Conservation (phyloP, 495 filamentous ascomycete species). For the Mytilinidion resinicola region DNA sequence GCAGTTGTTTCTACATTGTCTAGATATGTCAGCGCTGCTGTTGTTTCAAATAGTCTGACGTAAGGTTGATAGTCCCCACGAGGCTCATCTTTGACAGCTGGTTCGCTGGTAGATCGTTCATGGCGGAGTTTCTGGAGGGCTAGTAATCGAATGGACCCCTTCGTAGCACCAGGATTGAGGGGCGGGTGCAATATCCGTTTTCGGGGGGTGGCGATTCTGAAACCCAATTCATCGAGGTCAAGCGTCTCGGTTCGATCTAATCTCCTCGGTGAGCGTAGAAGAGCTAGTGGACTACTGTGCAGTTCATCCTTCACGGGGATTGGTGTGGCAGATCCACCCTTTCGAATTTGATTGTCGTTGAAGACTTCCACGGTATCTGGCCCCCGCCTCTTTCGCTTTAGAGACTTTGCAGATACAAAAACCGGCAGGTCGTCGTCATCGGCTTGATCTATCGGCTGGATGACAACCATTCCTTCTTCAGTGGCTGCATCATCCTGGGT, state of each 20-base stretch:
- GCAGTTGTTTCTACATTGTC: not conserved
- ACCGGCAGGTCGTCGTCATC: slow-evolving; percentile 28
- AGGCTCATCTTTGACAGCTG: slow-evolving; percentile 15
- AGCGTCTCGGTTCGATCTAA: slow-evolving; percentile 31
- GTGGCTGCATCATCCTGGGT: slow-evolving; percentile 24
- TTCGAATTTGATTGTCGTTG: not conserved
- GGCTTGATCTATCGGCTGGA: not conserved
- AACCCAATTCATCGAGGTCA: slow-evolving; percentile 34
- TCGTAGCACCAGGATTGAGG: too few relatives aligned
- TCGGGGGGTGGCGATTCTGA: slow-evolving; percentile 19
- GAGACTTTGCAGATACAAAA: slow-evolving; percentile 28
- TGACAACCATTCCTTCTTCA: not conserved
- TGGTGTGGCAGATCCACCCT: slow-evolving; percentile 22
- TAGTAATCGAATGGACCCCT: not conserved
- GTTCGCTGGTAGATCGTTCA: slow-evolving; percentile 21
- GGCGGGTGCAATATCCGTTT: not conserved
- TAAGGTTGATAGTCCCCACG: not conserved
- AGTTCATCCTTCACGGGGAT: slow-evolving; percentile 32
- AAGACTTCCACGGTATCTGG: not conserved
- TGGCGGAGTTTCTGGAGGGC: slow-evolving; percentile 5
- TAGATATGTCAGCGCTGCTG: not conserved
- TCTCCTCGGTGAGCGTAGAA: not conserved
- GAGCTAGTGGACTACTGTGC: slow-evolving; percentile 27
- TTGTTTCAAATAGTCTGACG: too few relatives aligned
- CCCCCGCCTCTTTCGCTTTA: slow-evolving; percentile 31